Conservation (phyloP, 345 rosid genomes). For the Durio zibethinus region DNA sequence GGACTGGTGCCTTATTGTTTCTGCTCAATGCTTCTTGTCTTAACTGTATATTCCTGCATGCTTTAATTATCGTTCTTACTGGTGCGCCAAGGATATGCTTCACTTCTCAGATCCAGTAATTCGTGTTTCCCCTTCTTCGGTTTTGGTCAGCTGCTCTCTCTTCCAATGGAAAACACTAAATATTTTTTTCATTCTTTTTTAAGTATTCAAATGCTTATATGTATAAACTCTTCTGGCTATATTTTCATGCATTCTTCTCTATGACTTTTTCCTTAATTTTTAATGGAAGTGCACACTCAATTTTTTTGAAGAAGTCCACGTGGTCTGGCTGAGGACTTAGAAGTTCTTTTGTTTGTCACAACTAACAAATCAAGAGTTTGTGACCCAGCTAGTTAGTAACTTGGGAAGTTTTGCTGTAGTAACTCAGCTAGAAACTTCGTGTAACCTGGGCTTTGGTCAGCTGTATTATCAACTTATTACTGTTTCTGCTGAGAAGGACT, state of each 20-base stretch:
- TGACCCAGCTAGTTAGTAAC: background rate
- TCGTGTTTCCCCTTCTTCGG: background rate
- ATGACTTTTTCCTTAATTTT: background rate
- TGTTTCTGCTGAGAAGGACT: background rate
- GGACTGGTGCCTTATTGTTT: background rate
- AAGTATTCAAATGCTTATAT: background rate
- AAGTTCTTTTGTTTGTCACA: background rate
- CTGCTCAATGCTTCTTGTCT: conserved; percentile 26
- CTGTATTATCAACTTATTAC: background rate
- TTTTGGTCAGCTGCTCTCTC: conserved; percentile 1
- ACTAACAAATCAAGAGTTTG: background rate
- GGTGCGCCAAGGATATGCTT: conserved; percentile 1
- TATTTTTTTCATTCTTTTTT: conserved; percentile 6
- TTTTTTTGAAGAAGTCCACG: background rate
- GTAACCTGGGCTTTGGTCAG: too few species aligned
- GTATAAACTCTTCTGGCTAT: conserved; percentile 2
- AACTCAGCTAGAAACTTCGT: too few species aligned
- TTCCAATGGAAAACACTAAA: background rate
- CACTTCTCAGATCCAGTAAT: conserved; percentile 14
- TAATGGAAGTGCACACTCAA: background rate
- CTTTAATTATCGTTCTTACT: conserved; percentile 1
- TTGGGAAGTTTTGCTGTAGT: background rate
- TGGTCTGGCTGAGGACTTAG: too few species aligned
- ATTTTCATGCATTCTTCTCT: background rate
- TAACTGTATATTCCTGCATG: conserved; percentile 42